Base-by-base conservation (phyloP, 495 filamentous ascomycete species). In the Trichoderma virens region DNA sequence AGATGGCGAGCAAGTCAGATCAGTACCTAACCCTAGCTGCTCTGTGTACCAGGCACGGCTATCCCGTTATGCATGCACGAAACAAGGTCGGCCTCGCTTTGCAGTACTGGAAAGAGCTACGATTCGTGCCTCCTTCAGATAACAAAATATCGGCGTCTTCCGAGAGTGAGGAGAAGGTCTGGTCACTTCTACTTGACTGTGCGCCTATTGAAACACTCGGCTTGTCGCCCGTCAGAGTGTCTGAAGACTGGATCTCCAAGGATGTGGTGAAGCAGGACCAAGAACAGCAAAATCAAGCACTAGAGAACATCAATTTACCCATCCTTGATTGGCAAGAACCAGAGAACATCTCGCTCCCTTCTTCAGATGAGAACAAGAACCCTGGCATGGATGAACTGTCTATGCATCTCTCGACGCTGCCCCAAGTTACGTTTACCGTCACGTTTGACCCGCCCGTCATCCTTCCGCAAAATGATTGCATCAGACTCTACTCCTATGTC, bases 391-490 rank as follows among this genome's bases (percentile, higher is more conserved):
- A 76, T 34, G 64, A 76, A 67, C 75, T 74, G 65, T 72, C 74
- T 31, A 60, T 66, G 3, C 69, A 68, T 27, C 65, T 79, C 7
- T 66, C 76, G 11, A 72, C 70, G 13, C 70, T 72, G 5, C 88
- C 91, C 0, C 85, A 93, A 35, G 86, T 92, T 47, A 86, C 88
- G 23, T 98, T 98, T 73, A 81, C 89, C 45, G 92, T 90, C 3
- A 88, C 82, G 32, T 84, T 98, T 35, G 89, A 97, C 61, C 94
- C 94, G 5, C 90, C 92, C 0, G 73, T 98, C 14, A 81, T 90
- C 9, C 75, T 97, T 56, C 88, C 93, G 0, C 81, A 87, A 35
- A 72, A 80, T 35, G 78, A 88, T 9, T 90, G 89, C 34, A 71
- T 85, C 2, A 81, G 88, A 7, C 85, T 98, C 38, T 86, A 87